Evolutionary conservation across 352 stramenopile species (phyloP), one percentile per base, ranked within the genome.

Genomic region (Aphanomyces invadans): DNA sequence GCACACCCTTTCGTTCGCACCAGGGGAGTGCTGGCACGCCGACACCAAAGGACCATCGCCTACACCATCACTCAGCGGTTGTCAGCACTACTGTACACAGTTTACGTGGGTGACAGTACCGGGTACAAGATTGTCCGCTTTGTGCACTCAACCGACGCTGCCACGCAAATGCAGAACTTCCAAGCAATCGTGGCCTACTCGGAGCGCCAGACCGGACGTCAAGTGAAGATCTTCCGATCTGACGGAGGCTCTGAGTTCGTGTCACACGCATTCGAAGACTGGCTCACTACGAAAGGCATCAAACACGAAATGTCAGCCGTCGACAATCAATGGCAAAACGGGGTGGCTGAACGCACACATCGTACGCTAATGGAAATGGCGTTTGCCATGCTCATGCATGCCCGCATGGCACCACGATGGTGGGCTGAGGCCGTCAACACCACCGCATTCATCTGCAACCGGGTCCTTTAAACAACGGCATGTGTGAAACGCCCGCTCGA

Each of bases 311-410:
- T 10, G 4, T 69, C 72, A 15, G 46, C 71, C 0, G 65, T 62
- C 0, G 74, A 77, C 49, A 76, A 62, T 9, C 68, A 70, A n/a
- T 72, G 74, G 46, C 71, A 76, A 56, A 75, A 77, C 36, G 66
- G 70, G 4, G 48, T 79, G 4, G 71, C 70, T 21, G 71, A 79
- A 51, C 36, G 72, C 0, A 71, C 74, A 62, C 75, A 79, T 38
- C 46, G 65, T 0, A 75, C 63, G 0, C 52, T 74, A 3, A 73
- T 76, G 39, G 69, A 75, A 28, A 70, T 63, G 26, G 66, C 70
- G n/a, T 49, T 66, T 5, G 63, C 39, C 33, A 79, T 81, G 55
- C 15, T 73, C 23, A 32, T 68, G 33, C 70, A 74, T 49, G 71
- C 71, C 31, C 29, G 33, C 0, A 28, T 81, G 0, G 26, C 54